Evolutionary conservation across 148 eudicot species (phyloP), one percentile per base, ranked within the genome.

Genomic region (Spergularia marina): DNA sequence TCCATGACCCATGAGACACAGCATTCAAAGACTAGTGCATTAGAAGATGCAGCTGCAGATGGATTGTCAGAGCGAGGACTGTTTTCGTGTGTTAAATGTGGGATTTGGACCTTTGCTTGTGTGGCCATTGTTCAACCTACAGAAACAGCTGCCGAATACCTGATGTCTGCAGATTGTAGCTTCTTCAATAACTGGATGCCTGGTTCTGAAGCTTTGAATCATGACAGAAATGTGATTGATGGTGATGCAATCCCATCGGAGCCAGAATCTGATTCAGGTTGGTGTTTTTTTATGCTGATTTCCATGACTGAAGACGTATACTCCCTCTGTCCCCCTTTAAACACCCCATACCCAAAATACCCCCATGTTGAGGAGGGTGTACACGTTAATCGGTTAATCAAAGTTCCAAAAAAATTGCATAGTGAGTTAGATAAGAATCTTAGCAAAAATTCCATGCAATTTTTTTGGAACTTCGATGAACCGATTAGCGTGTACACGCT

Each of bases 61-160:
- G 88, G 80, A 59, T 56, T 82, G 30, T 75, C 90, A 1, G 88
- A 86, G 40, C 88, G 89, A 68, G 94, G 96, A 71, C 79, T 95
- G 69, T 95, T 95, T 84, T 92, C 99, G 23, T 95, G 99, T 71
- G 96, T 91, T 74, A 90, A 93, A 80, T 95, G 99, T 86, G 99
- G 99, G 72, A 90, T 95, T 77, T 84, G 95, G 87, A 91, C 89
- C 62, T 95, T 90, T 85, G 90, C 97, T 74, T 95, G 97, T 83
- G 97, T 87, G 47, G 99, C 99, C 54, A 85, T 95, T 70, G 84
- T 95, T 72, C 92, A 83, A 73, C 99, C 99, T 55, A 86, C 85
- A 18, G 92, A 92, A 74, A 80, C 79, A 79, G 90, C 99, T 72
- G 86, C 94, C 54, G 86, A 68, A n/a, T 85, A 88, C 80, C 83